Base-by-base conservation (phyloP, 345 rosid species). In the Arabidopsis suecica region DNA sequence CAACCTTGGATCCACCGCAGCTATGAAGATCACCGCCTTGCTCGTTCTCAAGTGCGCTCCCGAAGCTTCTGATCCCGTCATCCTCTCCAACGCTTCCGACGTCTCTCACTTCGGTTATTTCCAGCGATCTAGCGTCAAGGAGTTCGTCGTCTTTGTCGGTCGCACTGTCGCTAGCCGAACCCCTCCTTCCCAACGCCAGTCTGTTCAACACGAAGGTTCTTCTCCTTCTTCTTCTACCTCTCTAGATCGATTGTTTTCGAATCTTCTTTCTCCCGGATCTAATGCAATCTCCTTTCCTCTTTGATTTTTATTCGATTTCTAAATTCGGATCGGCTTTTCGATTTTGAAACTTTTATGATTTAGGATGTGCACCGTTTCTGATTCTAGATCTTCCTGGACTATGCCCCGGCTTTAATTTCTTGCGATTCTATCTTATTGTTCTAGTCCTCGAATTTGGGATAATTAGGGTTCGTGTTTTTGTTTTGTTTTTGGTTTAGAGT, bases 91-190 rank as follows among this genome's bases (percentile, higher is more conserved):
- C 79, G 93, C 96, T 1, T 67, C 82, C 12, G 97, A 95, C 54
- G 96, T 95, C 40, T 88, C 89, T 84, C 97, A 82, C 79, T 90
- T 95, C 72, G 97, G 97, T 5, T 95, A 85, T 85, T 92, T 95
- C 80, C 91, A 90, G 84, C 82, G 96, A 75, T 83, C 93, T 37
- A 84, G 93, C 88, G 90, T 88, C 73, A 88, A 84, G 81, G 97
- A 95, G 75, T 92, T 95, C 78, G 57, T 91, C 71, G 86, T 90
- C 76, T 95, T 95, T 63, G 90, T 92, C 59, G 88, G 90, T 16
- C 97, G 97, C 36, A 90, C 99, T 76, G 99, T 95, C 74, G 99
- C 96, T 13, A 89, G 83, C 56, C 96, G 99, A 9, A 91, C 97
- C 23, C 86, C 88, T 38, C 87, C 96, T 18, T 84, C 84, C 61